phyloP scores from a whole-genome alignment of 2,329 filamentous ascomycete genomes.

The Lachnellula arida region DNA sequence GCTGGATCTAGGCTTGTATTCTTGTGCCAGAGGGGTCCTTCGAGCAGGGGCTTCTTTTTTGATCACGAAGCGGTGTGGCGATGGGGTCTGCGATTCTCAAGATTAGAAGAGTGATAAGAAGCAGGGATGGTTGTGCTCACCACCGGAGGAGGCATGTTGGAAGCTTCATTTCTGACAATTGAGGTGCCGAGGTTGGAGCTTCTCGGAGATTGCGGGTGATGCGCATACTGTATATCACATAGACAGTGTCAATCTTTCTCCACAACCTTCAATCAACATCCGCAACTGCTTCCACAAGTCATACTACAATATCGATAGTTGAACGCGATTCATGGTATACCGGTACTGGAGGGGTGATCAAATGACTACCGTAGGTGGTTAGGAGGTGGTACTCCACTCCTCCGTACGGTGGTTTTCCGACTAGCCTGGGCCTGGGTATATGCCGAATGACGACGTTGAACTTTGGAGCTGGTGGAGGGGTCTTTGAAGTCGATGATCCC shows the following conservation, averaged over 20 bases:
- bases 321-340: neutral
- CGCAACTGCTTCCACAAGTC: neutral
- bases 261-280: conserved; percentile 1
- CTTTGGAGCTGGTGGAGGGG: neutral
- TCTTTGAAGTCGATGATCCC: conserved; percentile 3
- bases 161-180: conserved; percentile 13
- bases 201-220: neutral
- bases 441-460: conserved; percentile 10
- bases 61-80: conserved; percentile 35
- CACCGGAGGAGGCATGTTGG: conserved; percentile 30
- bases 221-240: neutral
- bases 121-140: conserved; percentile 17
- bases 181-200: neutral
- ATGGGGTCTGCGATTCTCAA: conserved; percentile 31
- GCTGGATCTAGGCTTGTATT: conserved; percentile 20
- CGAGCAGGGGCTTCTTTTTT: conserved; percentile 22
- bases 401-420: too few relatives aligned
- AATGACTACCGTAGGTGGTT: neutral
- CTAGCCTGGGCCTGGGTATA: neutral
- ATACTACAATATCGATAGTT: neutral
- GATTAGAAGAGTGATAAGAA: conserved; percentile 9
- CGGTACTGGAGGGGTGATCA: neutral
- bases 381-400: too few relatives aligned
- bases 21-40: conserved; percentile 20
- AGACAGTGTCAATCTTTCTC: neutral